Percentiles rank a stretch among this genome's conserved stretches.
These are phyloP conservation scores for Fusarium anthophilum DNA, from an alignment of 2,329 filamentous ascomycete species.

Conservation along the genomic window DNA sequence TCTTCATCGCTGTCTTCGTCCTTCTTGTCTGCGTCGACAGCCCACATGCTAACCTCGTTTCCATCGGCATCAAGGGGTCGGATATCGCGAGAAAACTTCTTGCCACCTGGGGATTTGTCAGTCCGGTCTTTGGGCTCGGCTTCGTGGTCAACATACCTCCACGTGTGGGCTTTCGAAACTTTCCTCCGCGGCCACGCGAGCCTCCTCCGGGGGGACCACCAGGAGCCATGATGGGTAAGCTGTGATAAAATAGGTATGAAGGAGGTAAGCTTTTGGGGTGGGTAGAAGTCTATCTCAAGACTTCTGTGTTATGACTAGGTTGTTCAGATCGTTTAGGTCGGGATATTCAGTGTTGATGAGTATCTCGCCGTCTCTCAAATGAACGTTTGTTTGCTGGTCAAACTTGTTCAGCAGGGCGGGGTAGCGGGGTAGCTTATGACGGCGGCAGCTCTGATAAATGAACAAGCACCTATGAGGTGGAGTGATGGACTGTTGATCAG, in stretches of 20 bases:
- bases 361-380: neutral
- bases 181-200: slow-evolving; percentile 85
- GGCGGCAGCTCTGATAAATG: slow-evolving; percentile 20
- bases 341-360: slow-evolving; percentile 1
- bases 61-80: slow-evolving; percentile 89
- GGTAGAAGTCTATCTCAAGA: neutral
- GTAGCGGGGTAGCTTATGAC: slow-evolving; percentile 50
- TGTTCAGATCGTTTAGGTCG: neutral
- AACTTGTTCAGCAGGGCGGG: slow-evolving; percentile 43
- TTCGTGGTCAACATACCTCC: slow-evolving; percentile 70
- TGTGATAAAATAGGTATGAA: slow-evolving; percentile 1
- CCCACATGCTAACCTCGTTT: slow-evolving; percentile 90
- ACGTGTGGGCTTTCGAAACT: slow-evolving; percentile 92
- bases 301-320: neutral
- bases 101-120: slow-evolving; percentile 72
- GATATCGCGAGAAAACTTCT: slow-evolving; percentile 93
- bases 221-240: slow-evolving; percentile 55
- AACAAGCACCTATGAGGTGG: neutral
- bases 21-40: slow-evolving; percentile 62
- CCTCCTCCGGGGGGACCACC: slow-evolving; percentile 53
- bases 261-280: neutral
- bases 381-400: slow-evolving; percentile 33
- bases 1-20: slow-evolving; percentile 64
- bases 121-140: neutral
- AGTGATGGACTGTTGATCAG: slow-evolving; percentile 14